phyloP scores from a whole-genome alignment of 768 basidiomycete species.

The Scleroderma bovista region DNA sequence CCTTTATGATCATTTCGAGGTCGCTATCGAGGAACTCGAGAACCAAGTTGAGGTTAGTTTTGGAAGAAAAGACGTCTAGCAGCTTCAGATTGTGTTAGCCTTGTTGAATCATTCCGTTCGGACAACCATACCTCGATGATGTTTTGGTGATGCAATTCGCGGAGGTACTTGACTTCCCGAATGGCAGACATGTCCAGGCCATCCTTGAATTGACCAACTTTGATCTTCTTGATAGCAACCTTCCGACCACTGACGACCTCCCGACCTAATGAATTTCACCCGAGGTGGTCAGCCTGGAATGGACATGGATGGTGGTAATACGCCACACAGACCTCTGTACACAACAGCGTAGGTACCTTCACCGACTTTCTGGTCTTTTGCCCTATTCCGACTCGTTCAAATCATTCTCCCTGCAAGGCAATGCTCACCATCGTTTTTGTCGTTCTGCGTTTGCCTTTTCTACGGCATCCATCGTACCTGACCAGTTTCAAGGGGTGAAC shows the following conservation, averaged over 20 bases:
- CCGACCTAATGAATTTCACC: constrained; percentile 43
- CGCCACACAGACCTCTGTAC: constrained; percentile 65
- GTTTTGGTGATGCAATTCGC: constrained; percentile 91
- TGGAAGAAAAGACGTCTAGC: constrained; percentile 93
- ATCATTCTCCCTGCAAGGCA: constrained; percentile 1
- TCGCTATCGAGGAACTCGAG: constrained; percentile 96
- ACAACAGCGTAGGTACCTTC: constrained; percentile 97
- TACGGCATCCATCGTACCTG: constrained; percentile 66
- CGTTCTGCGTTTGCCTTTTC: constrained; percentile 71
- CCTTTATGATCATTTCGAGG: constrained; percentile 94
- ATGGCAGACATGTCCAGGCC: constrained; percentile 99
- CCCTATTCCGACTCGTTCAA: constrained; percentile 39
- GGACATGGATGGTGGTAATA: constrained; percentile 1
- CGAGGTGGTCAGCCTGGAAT: constrained; percentile 1
- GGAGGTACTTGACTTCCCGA: constrained; percentile 94
- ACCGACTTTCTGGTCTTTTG: constrained; percentile 76
- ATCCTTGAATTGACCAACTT: constrained; percentile 94
- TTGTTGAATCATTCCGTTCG: not conserved
- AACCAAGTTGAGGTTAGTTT: constrained; percentile 95
- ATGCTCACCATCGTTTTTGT: constrained; percentile 59
- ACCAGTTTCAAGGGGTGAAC: too few relatives aligned
- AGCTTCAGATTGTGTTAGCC: constrained; percentile 46
- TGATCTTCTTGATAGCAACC: constrained; percentile 98
- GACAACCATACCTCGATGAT: constrained; percentile 71
- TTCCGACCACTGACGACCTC: constrained; percentile 72